phyloP scores from a whole-genome alignment of 176 grass and related monocot species.

The Aegilops speltoides region DNA sequence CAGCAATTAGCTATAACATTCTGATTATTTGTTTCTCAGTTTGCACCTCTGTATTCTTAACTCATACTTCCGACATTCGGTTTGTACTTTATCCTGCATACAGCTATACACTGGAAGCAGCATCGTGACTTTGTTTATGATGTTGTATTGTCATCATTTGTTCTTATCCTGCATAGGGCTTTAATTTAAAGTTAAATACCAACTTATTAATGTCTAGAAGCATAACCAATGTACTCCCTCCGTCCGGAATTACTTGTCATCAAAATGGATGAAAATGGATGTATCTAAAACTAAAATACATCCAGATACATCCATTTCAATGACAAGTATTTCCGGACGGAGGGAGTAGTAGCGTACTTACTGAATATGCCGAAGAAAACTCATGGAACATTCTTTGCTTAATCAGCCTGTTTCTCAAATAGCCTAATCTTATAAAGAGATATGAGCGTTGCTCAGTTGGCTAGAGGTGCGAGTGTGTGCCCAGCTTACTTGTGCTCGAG shows the following conservation, averaged over 20 bases:
- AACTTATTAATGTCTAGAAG: not conserved
- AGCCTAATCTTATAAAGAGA: not conserved
- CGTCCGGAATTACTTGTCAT: too few species aligned
- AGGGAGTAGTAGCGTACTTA: not conserved
- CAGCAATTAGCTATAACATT: not conserved
- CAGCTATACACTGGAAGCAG: conserved; percentile 10
- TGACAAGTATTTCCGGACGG: too few species aligned
- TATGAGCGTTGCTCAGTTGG: not conserved
- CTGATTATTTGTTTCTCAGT: not conserved
- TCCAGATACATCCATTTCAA: too few species aligned
- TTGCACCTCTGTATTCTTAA: not conserved
- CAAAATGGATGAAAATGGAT: too few species aligned
- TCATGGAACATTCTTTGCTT: not conserved
- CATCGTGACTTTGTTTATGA: not conserved
- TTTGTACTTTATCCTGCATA: conserved; percentile 23
- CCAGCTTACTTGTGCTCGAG: not conserved
- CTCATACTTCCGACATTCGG: not conserved
- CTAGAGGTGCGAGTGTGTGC: not conserved
- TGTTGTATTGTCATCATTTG: not conserved
- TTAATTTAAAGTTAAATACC: not conserved
- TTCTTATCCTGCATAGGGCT: not conserved
- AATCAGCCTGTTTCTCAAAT: not conserved
- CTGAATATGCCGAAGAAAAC: not conserved
- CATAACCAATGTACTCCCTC: not conserved
- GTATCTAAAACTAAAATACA: too few species aligned